These are phyloP conservation scores for Thelonectria olida DNA, from an alignment of 2,329 filamentous ascomycete species.

Conservation along the genomic window DNA sequence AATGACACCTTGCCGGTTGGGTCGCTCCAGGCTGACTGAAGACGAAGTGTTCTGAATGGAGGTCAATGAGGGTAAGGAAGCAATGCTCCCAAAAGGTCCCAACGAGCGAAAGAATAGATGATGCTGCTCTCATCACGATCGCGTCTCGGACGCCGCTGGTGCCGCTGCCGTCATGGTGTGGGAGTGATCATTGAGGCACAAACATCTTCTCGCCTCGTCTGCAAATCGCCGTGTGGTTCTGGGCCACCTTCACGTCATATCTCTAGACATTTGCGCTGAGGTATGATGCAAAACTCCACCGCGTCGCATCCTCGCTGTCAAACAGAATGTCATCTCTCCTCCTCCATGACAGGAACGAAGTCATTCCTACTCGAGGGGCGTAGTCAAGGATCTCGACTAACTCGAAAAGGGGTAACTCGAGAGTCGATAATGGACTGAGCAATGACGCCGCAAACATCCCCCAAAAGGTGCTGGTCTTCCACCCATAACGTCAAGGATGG, in stretches of 20 bases:
- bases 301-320: slow-evolving; percentile 24
- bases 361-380: neutral
- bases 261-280: slow-evolving; percentile 13
- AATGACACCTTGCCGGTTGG: neutral
- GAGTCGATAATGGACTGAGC: neutral
- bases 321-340: neutral
- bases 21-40: too few species aligned
- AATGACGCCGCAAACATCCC: neutral
- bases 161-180: slow-evolving; percentile 25
- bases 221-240: slow-evolving; percentile 14
- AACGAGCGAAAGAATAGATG: neutral
- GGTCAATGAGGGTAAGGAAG: too few species aligned
- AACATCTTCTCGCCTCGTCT: slow-evolving; percentile 4
- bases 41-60: neutral
- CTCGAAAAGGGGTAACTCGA: neutral
- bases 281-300: slow-evolving; percentile 35
- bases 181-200: slow-evolving; percentile 13
- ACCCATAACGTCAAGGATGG: slow-evolving; percentile 32
- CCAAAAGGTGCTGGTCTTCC: neutral
- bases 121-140: slow-evolving; percentile 15
- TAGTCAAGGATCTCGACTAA: neutral
- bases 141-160: neutral
- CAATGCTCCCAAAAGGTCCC: too few species aligned
- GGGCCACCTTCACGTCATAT: slow-evolving; percentile 37
- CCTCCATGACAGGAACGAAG: slow-evolving; percentile 2